Evolutionary conservation across 2,329 filamentous ascomycete genomes (phyloP).

Genomic region (Exophiala spinifera): DNA sequence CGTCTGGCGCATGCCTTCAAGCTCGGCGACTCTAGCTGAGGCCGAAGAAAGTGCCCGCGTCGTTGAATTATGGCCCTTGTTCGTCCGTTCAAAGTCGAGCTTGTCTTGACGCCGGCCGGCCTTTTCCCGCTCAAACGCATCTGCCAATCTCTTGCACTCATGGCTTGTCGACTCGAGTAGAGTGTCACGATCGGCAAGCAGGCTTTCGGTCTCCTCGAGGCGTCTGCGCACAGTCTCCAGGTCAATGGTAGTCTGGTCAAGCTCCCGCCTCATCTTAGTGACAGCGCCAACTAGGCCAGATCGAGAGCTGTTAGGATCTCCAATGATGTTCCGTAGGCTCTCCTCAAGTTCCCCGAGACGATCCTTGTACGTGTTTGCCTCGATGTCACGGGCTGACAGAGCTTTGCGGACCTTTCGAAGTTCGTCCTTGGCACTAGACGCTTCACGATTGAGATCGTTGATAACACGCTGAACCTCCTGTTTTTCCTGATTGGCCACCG

Average conservation of each 20-base stretch:
- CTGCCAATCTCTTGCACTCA: constrained; percentile 78
- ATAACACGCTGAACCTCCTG: constrained; percentile 91
- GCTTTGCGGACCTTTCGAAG: constrained; percentile 76
- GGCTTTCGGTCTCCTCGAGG: constrained; percentile 82
- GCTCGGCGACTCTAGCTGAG: constrained; percentile 77
- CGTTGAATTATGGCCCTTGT: constrained; percentile 83
- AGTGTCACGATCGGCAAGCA: constrained; percentile 84
- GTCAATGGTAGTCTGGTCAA: constrained; percentile 78
- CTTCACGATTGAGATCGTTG: constrained; percentile 86
- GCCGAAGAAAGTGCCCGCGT: constrained; percentile 81
- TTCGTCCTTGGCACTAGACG: constrained; percentile 79
- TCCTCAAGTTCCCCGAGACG: constrained; percentile 85
- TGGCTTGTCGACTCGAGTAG: constrained; percentile 85
- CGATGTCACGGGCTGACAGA: constrained; percentile 77
- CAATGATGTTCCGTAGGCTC: constrained; percentile 79
- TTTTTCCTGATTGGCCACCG: constrained; percentile 83
- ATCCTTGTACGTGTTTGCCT: constrained; percentile 88
- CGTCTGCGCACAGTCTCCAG: constrained; percentile 74
- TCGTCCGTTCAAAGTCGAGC: constrained; percentile 80
- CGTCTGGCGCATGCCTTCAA: constrained; percentile 73
- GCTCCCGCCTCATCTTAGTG: constrained; percentile 79
- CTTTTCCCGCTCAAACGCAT: constrained; percentile 88
- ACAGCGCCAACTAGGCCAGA: constrained; percentile 84
- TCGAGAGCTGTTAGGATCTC: constrained; percentile 80
- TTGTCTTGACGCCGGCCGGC: constrained; percentile 81